Evolutionary conservation across 176 grass and related monocot genomes (phyloP).

Genomic region (Otatea glauca): DNA sequence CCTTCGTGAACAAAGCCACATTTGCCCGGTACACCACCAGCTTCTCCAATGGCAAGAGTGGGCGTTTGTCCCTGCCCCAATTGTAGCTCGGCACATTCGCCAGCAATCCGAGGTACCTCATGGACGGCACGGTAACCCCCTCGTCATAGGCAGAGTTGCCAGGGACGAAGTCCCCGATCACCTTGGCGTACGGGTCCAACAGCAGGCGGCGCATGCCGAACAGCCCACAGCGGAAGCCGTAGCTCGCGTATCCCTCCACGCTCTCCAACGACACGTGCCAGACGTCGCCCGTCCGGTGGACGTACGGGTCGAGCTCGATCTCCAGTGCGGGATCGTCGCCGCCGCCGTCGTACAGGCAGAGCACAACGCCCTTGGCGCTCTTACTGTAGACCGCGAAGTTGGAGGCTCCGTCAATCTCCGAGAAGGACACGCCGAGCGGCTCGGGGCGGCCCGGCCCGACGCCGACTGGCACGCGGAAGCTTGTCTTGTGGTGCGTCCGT

Average conservation of each 20-base stretch:
- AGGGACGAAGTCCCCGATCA: constrained; percentile 51
- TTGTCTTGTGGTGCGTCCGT: constrained; percentile 63
- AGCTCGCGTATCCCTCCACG: constrained; percentile 57
- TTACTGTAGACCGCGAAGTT: constrained; percentile 82
- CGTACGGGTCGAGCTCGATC: constrained; percentile 74
- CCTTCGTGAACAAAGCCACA: constrained; percentile 67
- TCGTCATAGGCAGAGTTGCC: constrained; percentile 43
- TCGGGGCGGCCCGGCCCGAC: constrained; percentile 66
- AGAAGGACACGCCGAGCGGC: constrained; percentile 69
- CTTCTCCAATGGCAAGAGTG: constrained; percentile 75
- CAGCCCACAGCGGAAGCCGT: constrained; percentile 71
- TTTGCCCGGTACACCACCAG: constrained; percentile 83
- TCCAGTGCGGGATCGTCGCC: constrained; percentile 56
- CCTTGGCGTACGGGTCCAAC: constrained; percentile 83
- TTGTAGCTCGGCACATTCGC: constrained; percentile 43
- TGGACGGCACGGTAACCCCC: constrained; percentile 45
- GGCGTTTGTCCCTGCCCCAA: constrained; percentile 64
- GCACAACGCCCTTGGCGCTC: constrained; percentile 59
- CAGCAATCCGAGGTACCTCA: constrained; percentile 65
- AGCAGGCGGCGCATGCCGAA: constrained; percentile 58
- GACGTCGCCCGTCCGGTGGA: constrained; percentile 72
- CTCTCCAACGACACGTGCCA: constrained; percentile 75
- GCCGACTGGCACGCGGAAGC: constrained; percentile 78
- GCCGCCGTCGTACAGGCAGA: constrained; percentile 61
- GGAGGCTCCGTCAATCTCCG: constrained; percentile 47